Base-by-base conservation (phyloP, 169 alveolate genomes). In the Plasmodium falciparum region DNA sequence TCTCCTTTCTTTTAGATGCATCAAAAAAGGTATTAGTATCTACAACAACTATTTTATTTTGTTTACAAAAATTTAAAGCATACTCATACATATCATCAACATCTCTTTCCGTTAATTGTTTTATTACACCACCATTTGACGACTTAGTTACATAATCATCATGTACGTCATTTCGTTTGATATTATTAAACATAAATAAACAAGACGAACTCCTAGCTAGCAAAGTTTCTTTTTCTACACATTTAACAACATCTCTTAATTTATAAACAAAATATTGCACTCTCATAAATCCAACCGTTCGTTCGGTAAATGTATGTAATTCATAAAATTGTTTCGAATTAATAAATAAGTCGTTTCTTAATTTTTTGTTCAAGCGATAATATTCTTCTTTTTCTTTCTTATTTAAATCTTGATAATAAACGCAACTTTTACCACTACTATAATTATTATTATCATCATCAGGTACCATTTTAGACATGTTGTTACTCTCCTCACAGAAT, bases 261-360 rank as follows among this genome's bases (percentile, higher is more conserved):
- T 85, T 86, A 24, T 71, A 85, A 1, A 61, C 78, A 39, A 59
- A 85, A 85, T 85, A 85, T 22, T 85, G 88, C 9, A 85, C 33
- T 50, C 47, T 70, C 9, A 85, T 12, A 39, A 85, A 85, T 0
- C 75, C 92, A 49, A 85, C 43, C 0, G 50, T 29, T 5, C 59
- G 43, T 45, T 85, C 88, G 13, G 22, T 80, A 15, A 67, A 15
- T 20, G 63, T 24, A n/a, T 17, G 20, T 26, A 80, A 33, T 6
- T 54, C n/a, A 12, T 80, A 80, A 20, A 33, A 80, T 8, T 72
- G 92, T 6, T 71, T 13, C 6, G 45, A 59, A 71, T 85, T 61
- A n/a, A 85, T 15, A 3, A 29, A 20, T 1, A 85, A 4, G 8
- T 71, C 61, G 58, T 69, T 83, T 8, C 26, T 17, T 29, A 83